Conservation (phyloP, 2,329 filamentous ascomycete species). For the Cercospora janseana region DNA sequence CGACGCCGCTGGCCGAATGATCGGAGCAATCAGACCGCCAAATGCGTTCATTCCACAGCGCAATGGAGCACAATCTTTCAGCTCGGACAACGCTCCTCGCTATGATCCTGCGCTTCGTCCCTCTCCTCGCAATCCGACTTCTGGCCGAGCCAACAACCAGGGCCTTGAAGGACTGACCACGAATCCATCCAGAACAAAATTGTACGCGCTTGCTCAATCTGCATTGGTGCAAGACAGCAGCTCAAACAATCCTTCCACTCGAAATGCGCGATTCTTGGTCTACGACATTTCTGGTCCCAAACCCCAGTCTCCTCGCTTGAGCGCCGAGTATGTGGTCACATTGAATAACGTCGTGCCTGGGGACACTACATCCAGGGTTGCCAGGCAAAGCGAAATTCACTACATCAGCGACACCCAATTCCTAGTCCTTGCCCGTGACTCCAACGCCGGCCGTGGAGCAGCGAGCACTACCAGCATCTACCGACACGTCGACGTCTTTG, state of each 20-base stretch:
- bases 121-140: slow-evolving; percentile 56
- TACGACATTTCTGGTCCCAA: slow-evolving; percentile 56
- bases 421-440: slow-evolving; percentile 65
- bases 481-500: slow-evolving; percentile 67
- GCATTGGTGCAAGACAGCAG: slow-evolving; percentile 63
- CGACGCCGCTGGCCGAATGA: slow-evolving; percentile 56
- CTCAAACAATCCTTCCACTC: slow-evolving; percentile 53
- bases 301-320: slow-evolving; percentile 30
- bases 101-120: slow-evolving; percentile 54
- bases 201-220: slow-evolving; percentile 66
- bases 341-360: slow-evolving; percentile 50
- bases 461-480: slow-evolving; percentile 56
- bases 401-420: slow-evolving; percentile 63
- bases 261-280: slow-evolving; percentile 61
- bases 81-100: slow-evolving; percentile 61
- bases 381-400: slow-evolving; percentile 68
- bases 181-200: slow-evolving; percentile 60
- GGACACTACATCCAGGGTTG: slow-evolving; percentile 55
- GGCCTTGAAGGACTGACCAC: slow-evolving; percentile 69
- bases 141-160: slow-evolving; percentile 69
- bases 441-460: slow-evolving; percentile 57
- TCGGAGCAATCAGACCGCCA: slow-evolving; percentile 63
- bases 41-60: slow-evolving; percentile 63
- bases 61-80: slow-evolving; percentile 61
- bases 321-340: slow-evolving; percentile 64